These are phyloP conservation scores for Eustoma russellianum DNA, from an alignment of 257 asterid genomes.

Conservation along the genomic window DNA sequence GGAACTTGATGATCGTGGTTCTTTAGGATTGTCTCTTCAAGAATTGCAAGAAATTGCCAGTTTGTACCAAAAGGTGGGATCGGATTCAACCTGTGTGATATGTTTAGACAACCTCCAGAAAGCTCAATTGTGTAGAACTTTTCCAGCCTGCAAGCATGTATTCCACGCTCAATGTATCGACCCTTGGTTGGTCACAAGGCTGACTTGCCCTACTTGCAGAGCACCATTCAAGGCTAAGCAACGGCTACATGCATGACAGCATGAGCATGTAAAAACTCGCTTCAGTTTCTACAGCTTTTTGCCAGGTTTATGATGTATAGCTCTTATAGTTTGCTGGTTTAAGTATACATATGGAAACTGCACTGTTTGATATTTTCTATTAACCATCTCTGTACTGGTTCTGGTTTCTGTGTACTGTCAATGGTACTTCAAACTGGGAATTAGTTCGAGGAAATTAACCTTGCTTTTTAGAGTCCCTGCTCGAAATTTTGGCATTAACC, in stretches of 20 bases:
- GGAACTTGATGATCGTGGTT: neutral
- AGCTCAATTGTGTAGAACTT: conserved; percentile 34
- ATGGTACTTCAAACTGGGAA: too few species aligned
- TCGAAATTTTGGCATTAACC: too few species aligned
- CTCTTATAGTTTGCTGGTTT: too few species aligned
- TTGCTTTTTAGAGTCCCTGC: too few species aligned
- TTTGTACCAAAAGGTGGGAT: conserved; percentile 19
- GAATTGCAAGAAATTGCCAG: conserved; percentile 40
- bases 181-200: conserved; percentile 45
- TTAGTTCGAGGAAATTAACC: too few species aligned
- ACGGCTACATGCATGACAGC: neutral
- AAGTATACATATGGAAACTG: too few species aligned
- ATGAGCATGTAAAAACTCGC: too few species aligned
- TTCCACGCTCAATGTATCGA: conserved; percentile 60
- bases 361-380: too few species aligned
- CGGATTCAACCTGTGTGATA: conserved; percentile 32
- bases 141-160: conserved; percentile 54
- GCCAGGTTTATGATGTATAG: too few species aligned
- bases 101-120: conserved; percentile 41
- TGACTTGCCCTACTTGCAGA: conserved; percentile 49
- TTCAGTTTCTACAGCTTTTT: too few species aligned
- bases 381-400: too few species aligned
- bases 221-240: conserved; percentile 26
- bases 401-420: too few species aligned
- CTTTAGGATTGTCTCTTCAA: conserved; percentile 26